Base-by-base conservation (phyloP, 2,329 filamentous ascomycete species). In the Xylaria polymorpha region DNA sequence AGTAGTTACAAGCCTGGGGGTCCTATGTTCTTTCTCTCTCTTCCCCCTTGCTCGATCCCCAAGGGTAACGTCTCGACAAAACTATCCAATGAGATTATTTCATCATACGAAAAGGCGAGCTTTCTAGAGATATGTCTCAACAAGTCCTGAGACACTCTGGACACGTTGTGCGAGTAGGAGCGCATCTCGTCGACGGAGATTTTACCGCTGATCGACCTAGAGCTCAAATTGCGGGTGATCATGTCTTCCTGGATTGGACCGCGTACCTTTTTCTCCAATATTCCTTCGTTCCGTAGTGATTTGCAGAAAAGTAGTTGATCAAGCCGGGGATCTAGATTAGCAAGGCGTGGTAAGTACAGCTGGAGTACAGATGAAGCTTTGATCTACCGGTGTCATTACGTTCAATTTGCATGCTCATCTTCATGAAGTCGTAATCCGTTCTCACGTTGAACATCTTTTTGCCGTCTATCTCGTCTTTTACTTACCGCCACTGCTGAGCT, bases 51-150 rank as follows among this genome's bases (percentile, higher is more conserved):
- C 48, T 74, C 62, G 68, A 72, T 72, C 70, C 71, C 71, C 71
- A 70, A 72, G 71, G 72, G 59, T 64, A 29, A 60, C 63, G 55
- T 68, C 65, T 71, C 71, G 70, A 74, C 51, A 76, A 29, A 74
- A 68, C 57, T 70, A 65, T 68, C 75, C 74, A 76, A 77, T 76
- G 64, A 71, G 70, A 73, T 62, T 56, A 39, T 66, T 67, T 64
- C 66, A 55, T 68, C 63, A 15, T 51, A 55, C 44, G 8, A 63
- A 32, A 63, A 64, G 57, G 50, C 59, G 50, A 66, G 59, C 64
- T 62, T 72, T 61, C 67, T 67, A 64, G 66, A 71, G 71, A 67
- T 61, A 60, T 75, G 75, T 76, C 74, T 77, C 75, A 75, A 73
- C 72, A 71, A 71, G 71, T 72, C 71, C 65, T 71, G 72, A 72